Base-by-base conservation (phyloP, 108 stramenopile genomes). In the Parmales sp. region DNA sequence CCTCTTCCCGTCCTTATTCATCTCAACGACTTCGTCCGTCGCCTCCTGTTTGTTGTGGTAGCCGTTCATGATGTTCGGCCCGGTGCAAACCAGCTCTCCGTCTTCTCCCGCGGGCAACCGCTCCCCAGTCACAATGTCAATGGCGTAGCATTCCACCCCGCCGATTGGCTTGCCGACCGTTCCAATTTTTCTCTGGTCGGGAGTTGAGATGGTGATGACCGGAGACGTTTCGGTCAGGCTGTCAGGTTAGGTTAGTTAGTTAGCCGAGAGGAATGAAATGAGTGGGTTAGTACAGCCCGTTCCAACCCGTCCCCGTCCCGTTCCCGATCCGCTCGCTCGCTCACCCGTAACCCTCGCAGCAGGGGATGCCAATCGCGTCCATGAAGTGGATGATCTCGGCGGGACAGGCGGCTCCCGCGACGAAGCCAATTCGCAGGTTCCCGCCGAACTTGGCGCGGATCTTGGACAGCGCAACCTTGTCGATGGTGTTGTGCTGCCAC, bases 201-300 rank as follows among this genome's bases (percentile, higher is more conserved):
- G 81, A 19, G 83, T 72, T 76, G 90, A 92, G 67, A 92, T 72
- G 13, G 88, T 49, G 64, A 94, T 84, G 37, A 94, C 77, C 0
- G 93, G 93, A 37, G 84, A 82, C 8, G 96, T 97, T 70, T 97
- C 96, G 2, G 94, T 95, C 41, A 97, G n/a, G n/a, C n/a, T n/a
- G n/a, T n/a, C n/a, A n/a, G n/a, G n/a, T n/a, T n/a, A n/a, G n/a
- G n/a, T n/a, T n/a, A n/a, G n/a, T n/a, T n/a, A n/a, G n/a, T n/a
- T n/a, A n/a, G n/a, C n/a, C n/a, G n/a, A n/a, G n/a, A n/a, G n/a
- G n/a, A n/a, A n/a, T n/a, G n/a, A n/a, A n/a, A n/a, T n/a, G n/a
- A n/a, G n/a, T n/a, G n/a, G n/a, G n/a, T n/a, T n/a, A n/a, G n/a
- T n/a, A n/a, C n/a, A n/a, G n/a, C n/a, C n/a, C n/a, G n/a, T n/a